A percentile compares a stretch with the other conserved stretches of the same genome.
phyloP scores from a whole-genome alignment of 1,284 basidiomycete genomes.

The Inonotus hispidus region DNA sequence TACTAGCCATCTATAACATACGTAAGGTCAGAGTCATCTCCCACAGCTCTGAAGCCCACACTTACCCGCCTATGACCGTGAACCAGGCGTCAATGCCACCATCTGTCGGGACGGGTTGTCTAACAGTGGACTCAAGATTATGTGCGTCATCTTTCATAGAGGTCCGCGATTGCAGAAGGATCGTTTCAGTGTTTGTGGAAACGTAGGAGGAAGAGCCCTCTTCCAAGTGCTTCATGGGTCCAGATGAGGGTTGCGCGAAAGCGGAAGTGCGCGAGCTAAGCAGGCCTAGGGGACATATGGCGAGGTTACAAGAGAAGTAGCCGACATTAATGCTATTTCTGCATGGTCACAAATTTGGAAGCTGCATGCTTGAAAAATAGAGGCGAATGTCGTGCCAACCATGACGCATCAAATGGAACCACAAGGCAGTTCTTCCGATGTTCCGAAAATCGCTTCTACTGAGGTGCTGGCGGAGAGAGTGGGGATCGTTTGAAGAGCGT shows the following conservation, averaged over 20 bases:
- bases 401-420: too few species aligned
- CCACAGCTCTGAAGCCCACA: not conserved
- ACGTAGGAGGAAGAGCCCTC: not conserved
- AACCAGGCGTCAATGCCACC: not conserved
- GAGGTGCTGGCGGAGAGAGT: too few species aligned
- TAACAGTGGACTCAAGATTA: not conserved
- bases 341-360: not conserved
- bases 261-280: too few species aligned
- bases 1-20: constrained; percentile 18
- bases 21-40: not conserved
- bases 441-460: too few species aligned
- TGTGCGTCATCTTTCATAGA: not conserved
- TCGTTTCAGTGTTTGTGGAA: not conserved
- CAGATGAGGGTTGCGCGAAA: too few species aligned
- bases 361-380: too few species aligned
- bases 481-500: too few species aligned
- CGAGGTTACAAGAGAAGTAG: too few species aligned
- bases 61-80: not conserved
- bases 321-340: too few species aligned
- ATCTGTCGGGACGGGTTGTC: not conserved
- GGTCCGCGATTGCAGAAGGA: not conserved
- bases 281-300: too few species aligned
- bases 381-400: too few species aligned
- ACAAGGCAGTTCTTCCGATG: too few species aligned
- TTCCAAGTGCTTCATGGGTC: not conserved